Base-by-base conservation (phyloP, 208 protist species). In the Tritrichomonas foetus region DNA sequence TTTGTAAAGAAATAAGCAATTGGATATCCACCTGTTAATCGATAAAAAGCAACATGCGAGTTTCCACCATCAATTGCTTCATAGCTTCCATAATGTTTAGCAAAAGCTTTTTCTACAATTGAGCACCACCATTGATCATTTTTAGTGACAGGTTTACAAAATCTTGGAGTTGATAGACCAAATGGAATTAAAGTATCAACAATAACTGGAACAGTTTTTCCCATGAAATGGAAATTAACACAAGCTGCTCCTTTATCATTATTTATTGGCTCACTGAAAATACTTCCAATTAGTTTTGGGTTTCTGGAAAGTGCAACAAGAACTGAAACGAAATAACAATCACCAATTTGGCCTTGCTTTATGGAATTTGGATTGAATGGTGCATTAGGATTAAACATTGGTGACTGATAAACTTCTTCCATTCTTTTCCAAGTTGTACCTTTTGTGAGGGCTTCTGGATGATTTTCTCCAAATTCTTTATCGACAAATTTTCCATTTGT, bases 241-340 rank as follows among this genome's bases (percentile, higher is more conserved):
- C 74, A 82, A 8, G 39, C 41, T n/a, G 14, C 41, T n/a, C 74
- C 74, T 27, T 2, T 13, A 1, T 30, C 20, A 27, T 47, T 82
- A 30, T 82, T 82, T 50, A 39, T 22, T 16, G 33, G 74, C 33
- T 82, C 74, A 30, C 50, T 20, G 39, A 82, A 82, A 20, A 82
- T 50, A 47, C 27, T 41, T 47, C 30, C 13, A 39, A 82, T 41
- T 50, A 47, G 33, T 30, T 36, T 16, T n/a, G 74, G 74, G 0
- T 30, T 27, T 49, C 33, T 27, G 9, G 33, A 82, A 39, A 82
- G 27, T 49, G 74, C 30, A 50, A 39, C 89, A 36, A 93, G 50
- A 30, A 44, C 89, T 27, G 89, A 93, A 72, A 93, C 44, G 0
- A 93, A 61, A 27, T 75, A 93, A 30, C 89, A 93, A 41, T 93